Percentiles rank a stretch among this genome's conserved stretches.
Evolutionary conservation across 768 basidiomycete species (phyloP).

Genomic region (Termitomyces sp.): DNA sequence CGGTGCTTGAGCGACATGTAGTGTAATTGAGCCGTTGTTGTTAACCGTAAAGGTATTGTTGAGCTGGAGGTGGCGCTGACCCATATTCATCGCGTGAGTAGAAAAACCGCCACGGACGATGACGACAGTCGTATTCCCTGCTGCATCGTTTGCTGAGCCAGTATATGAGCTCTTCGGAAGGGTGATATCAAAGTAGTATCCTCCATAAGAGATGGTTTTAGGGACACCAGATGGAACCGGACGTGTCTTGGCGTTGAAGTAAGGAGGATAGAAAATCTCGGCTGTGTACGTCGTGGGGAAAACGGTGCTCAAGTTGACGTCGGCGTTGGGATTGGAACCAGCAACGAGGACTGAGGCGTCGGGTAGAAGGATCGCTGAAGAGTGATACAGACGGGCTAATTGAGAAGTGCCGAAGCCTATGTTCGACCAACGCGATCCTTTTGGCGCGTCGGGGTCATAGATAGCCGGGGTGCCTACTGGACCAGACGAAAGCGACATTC

Average conservation of each 20-base stretch:
- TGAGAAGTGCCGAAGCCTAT: slow-evolving; percentile 47
- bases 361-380: slow-evolving; percentile 70
- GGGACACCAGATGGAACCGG: slow-evolving; percentile 75
- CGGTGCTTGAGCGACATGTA: slow-evolving; percentile 80
- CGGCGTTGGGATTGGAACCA: slow-evolving; percentile 90
- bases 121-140: slow-evolving; percentile 70
- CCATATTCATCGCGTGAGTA: slow-evolving; percentile 86
- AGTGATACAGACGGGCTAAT: slow-evolving; percentile 80
- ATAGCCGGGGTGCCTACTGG: slow-evolving; percentile 63
- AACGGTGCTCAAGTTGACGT: slow-evolving; percentile 57
- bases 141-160: slow-evolving; percentile 63
- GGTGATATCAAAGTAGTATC: slow-evolving; percentile 69
- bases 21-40: slow-evolving; percentile 65
- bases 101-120: slow-evolving; percentile 81
- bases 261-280: slow-evolving; percentile 92
- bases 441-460: slow-evolving; percentile 60
- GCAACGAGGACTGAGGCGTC: slow-evolving; percentile 84
- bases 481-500: slow-evolving; percentile 59
- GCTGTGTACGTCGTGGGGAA: slow-evolving; percentile 79
- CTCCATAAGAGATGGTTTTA: slow-evolving; percentile 75
- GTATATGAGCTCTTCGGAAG: slow-evolving; percentile 66
- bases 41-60: slow-evolving; percentile 83
- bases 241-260: slow-evolving; percentile 66
- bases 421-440: slow-evolving; percentile 61
- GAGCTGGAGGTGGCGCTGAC: slow-evolving; percentile 75